Percentiles rank a stretch among this genome's conserved stretches.
Conservation (phyloP, 1,284 basidiomycete species). For the Athelia psychrophila region DNA sequence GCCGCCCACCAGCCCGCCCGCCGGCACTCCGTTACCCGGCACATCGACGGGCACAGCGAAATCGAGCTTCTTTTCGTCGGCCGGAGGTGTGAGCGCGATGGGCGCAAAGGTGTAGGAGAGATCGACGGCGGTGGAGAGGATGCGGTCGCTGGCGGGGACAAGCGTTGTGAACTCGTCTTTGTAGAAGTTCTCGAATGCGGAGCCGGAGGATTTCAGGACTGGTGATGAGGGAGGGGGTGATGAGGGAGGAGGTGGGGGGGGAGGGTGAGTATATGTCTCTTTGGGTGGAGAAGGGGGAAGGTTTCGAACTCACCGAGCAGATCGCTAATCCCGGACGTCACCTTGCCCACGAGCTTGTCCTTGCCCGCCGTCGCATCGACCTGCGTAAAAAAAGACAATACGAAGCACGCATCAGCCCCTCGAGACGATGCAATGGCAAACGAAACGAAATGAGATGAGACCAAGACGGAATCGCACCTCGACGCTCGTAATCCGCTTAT, state of each 20-base stretch:
- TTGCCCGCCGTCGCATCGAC: slow-evolving; percentile 63
- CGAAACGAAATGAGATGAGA: no score
- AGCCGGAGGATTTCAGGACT: slow-evolving; percentile 92
- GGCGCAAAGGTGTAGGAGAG: slow-evolving; percentile 64
- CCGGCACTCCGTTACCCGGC: no score
- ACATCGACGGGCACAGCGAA: slow-evolving; percentile 43
- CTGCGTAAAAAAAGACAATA: slow-evolving; percentile 21
- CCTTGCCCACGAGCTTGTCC: slow-evolving; percentile 54
- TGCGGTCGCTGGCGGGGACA: slow-evolving; percentile 77
- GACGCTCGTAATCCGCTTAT: slow-evolving; percentile 73
- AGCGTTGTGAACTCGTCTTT: slow-evolving; percentile 91
- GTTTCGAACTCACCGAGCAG: slow-evolving; percentile 64
- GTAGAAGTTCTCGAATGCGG: slow-evolving; percentile 81
- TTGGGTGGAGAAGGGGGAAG: neutral
- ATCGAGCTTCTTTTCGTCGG: slow-evolving; percentile 45
- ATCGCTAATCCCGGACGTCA: slow-evolving; percentile 73
- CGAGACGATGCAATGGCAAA: no score
- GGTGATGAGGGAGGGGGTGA: no score
- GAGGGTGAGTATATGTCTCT: slow-evolving; percentile 2
- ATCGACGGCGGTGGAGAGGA: slow-evolving; percentile 85
- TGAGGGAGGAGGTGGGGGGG: no score
- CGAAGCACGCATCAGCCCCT: no score
- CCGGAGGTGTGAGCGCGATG: slow-evolving; percentile 43
- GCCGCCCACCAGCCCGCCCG: slow-evolving; percentile 40
- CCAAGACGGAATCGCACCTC: slow-evolving; percentile 44